Conservation (phyloP, 2,329 filamentous ascomycete genomes). For the Cordyceps cateniannulata region DNA sequence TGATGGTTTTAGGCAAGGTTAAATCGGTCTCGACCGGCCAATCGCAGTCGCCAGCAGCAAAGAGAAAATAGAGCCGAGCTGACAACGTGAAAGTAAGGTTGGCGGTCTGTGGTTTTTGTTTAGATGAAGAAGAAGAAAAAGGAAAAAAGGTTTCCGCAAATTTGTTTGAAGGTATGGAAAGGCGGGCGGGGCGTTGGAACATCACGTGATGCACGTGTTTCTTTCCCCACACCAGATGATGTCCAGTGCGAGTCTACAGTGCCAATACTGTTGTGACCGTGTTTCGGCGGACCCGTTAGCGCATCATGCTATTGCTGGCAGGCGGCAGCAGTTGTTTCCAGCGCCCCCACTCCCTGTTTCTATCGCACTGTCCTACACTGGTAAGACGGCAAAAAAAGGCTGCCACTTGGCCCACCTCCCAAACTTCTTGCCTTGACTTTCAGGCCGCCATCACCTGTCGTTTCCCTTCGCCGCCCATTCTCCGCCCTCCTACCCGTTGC, state of each 20-base stretch:
- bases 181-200: neutral
- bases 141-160: slow-evolving; percentile 17
- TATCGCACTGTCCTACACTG: neutral
- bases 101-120: slow-evolving; percentile 34
- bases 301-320: neutral
- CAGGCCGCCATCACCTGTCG: slow-evolving; percentile 12
- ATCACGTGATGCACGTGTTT: slow-evolving; percentile 3
- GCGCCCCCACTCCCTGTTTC: neutral
- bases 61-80: slow-evolving; percentile 24
- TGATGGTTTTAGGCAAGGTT: slow-evolving; percentile 62
- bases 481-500: slow-evolving; percentile 7
- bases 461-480: slow-evolving; percentile 6
- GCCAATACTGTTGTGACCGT: neutral
- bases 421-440: slow-evolving; percentile 13
- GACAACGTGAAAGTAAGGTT: slow-evolving; percentile 33
- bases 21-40: slow-evolving; percentile 49
- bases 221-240: neutral
- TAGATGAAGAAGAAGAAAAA: slow-evolving; percentile 23
- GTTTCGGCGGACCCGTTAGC: neutral
- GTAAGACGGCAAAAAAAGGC: slow-evolving; percentile 6
- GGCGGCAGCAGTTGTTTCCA: neutral
- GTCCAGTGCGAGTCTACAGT: neutral
- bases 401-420: neutral
- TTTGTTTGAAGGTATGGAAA: slow-evolving; percentile 16
- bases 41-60: slow-evolving; percentile 45